Base-by-base conservation (phyloP, 1,139 yeast species). In the Debaryomyces udenii region DNA sequence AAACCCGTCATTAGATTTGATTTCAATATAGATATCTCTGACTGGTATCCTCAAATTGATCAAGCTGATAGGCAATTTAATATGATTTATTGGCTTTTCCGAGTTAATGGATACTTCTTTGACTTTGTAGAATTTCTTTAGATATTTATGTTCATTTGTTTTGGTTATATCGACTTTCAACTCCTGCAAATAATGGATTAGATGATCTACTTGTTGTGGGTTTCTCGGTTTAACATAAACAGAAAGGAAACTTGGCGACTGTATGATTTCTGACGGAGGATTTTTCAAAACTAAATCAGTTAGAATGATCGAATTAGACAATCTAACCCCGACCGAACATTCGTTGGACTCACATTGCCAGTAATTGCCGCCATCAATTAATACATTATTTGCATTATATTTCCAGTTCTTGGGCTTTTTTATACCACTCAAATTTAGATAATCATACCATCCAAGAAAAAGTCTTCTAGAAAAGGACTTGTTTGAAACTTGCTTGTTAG, bases 371-470 rank as follows among this genome's bases (percentile, higher is more conserved):
- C 68, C 67, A 41, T 70, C 75, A 10, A 68, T 43, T 23, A 72
- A 52, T 2, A 62, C 57, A 46, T 66, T 70, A 48, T 71, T 71
- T 11, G 78, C 78, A 49, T 72, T 70, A 41, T 47, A 63, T 42
- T 63, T 62, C 61, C 68, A 55, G 28, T 57, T 45, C 7, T 50
- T 46, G 0, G 63, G 56, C 4, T 61, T 53, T 11, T 55, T 52
- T 22, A 58, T 50, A 2, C 64, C 54, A 40, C 48, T 52, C 4
- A 57, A 49, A 15, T 43, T 48, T 7, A 67, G 46, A 45, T 61
- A 68, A 47, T 70, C 74, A 45, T 62, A 70, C 77, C 77, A 71
- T 0, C 76, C 77, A 17, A 67, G 50, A 15, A 70, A 54, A 9
- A 68, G 15, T 37, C 57, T 64, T 13, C 74, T 50, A 3, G 48